phyloP scores from a whole-genome alignment of 106 monocot species.

The Alisma plantagoaquatica region DNA sequence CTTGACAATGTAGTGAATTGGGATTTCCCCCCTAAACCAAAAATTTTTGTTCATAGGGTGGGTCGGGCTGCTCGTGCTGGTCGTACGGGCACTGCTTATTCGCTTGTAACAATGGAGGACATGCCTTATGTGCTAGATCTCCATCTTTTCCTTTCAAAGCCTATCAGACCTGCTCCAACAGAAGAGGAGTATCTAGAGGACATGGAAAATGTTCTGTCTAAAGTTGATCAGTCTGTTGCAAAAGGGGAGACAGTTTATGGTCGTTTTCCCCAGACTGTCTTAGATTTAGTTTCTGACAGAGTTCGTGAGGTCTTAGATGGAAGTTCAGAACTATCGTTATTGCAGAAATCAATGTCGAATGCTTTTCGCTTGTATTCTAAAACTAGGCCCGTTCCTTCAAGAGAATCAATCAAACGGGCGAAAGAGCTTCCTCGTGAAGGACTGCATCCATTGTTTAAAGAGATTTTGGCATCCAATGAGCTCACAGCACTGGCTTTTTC shows the following conservation, averaged over 20 bases:
- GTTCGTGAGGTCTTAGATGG: conserved; percentile 50
- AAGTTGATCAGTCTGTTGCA: conserved; percentile 66
- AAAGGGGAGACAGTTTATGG: conserved; percentile 87
- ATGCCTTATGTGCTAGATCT: conserved; percentile 91
- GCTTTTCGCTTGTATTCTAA: conserved; percentile 77
- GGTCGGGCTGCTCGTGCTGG: conserved; percentile 90
- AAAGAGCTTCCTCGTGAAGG: conserved; percentile 84
- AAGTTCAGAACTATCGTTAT: conserved; percentile 33
- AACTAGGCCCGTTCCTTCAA: conserved; percentile 78
- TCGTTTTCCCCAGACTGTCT: conserved; percentile 69
- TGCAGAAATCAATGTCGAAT: conserved; percentile 67
- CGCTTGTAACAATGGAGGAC: conserved; percentile 85
- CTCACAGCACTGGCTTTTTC: conserved; percentile 88
- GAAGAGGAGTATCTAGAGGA: conserved; percentile 74
- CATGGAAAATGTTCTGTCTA: conserved; percentile 37
- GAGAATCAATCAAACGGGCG: conserved; percentile 68
- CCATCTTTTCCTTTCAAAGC: conserved; percentile 95
- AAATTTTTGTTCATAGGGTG: conserved; percentile 94
- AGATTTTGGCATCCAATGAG: conserved; percentile 53
- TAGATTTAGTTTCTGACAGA: conserved; percentile 84
- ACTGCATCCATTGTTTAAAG: conserved; percentile 70
- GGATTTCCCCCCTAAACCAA: conserved; percentile 95
- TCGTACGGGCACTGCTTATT: conserved; percentile 83
- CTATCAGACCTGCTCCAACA: conserved; percentile 74
- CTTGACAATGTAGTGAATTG: conserved; percentile 98